A percentile compares a stretch with the other conserved stretches of the same genome.
Conservation (phyloP, 108 stramenopile species). For the Pseudonitzschia multiseries region DNA sequence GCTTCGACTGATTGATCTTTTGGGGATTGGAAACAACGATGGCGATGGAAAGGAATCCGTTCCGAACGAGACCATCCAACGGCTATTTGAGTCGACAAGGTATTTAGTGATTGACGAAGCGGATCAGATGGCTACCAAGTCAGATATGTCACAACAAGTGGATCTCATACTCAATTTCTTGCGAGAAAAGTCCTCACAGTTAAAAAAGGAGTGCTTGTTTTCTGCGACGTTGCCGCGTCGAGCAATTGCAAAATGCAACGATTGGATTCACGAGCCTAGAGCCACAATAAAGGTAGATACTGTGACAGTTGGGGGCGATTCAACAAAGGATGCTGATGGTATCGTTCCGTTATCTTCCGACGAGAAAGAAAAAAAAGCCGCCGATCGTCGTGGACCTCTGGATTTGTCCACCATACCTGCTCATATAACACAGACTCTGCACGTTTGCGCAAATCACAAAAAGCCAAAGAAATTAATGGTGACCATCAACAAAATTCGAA, state of each 20-base stretch:
- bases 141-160: conserved; percentile 65
- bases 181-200: conserved; percentile 2
- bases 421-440: conserved; percentile 72
- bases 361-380: conserved; percentile 21
- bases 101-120: conserved; percentile 74
- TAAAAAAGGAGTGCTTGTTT: conserved; percentile 26
- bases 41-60: not conserved
- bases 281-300: conserved; percentile 40
- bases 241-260: conserved; percentile 18
- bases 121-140: conserved; percentile 66
- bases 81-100: conserved; percentile 12
- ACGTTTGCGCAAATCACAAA: conserved; percentile 84
- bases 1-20: conserved; percentile 65
- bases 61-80: conserved; percentile 8
- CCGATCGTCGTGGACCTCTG: conserved; percentile 18
- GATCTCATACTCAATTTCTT: conserved; percentile 28
- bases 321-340: not conserved
- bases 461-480: conserved; percentile 77
- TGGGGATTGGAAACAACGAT: conserved; percentile 20
- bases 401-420: conserved; percentile 65
- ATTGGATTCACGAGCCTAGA: conserved; percentile 24
- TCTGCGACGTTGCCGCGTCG: conserved; percentile 65
- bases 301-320: conserved; percentile 28
- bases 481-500: conserved; percentile 55
- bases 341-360: not conserved